A percentile compares a stretch with the other conserved stretches of the same genome.
Evolutionary conservation across 2,329 filamentous ascomycete genomes (phyloP).

Genomic region (Ambrosiella xylebori): DNA sequence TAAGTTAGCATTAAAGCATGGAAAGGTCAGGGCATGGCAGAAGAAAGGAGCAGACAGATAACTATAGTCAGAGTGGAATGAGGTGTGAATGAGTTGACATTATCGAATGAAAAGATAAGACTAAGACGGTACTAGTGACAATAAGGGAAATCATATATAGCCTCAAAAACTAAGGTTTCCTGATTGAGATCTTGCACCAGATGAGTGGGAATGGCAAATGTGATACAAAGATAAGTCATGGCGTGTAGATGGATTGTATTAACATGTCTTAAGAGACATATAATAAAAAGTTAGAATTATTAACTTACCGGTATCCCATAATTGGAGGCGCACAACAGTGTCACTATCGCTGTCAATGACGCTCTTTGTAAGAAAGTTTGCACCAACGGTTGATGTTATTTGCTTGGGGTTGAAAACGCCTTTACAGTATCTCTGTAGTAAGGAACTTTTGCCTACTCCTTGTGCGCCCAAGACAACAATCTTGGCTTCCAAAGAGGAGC

Average conservation of each 20-base stretch:
- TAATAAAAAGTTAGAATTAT: not conserved
- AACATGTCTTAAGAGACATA: not conserved
- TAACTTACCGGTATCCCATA: conserved; percentile 68
- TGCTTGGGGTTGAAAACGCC: conserved; percentile 50
- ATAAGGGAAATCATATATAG: not conserved
- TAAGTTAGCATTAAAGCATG: not conserved
- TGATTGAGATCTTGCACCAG: not conserved
- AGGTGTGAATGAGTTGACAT: not conserved
- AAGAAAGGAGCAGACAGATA: not conserved
- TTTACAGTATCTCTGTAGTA: conserved; percentile 61
- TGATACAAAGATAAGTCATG: not conserved
- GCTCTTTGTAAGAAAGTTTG: conserved; percentile 63
- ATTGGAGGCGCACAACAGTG: conserved; percentile 76
- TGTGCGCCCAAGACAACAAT: conserved; percentile 67
- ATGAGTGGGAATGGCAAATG: not conserved
- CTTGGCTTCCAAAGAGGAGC: conserved; percentile 59
- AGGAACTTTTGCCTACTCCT: conserved; percentile 63
- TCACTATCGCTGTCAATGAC: conserved; percentile 71
- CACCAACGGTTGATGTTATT: conserved; percentile 56
- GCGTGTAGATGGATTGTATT: not conserved
- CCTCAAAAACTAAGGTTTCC: not conserved
- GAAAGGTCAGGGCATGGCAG: no score
- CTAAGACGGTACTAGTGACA: not conserved
- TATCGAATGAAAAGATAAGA: not conserved
- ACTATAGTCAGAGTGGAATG: not conserved